Evolutionary conservation across 306 rosid species (phyloP), one percentile per base, ranked within the genome.

Genomic region (Quercus engelmannii): DNA sequence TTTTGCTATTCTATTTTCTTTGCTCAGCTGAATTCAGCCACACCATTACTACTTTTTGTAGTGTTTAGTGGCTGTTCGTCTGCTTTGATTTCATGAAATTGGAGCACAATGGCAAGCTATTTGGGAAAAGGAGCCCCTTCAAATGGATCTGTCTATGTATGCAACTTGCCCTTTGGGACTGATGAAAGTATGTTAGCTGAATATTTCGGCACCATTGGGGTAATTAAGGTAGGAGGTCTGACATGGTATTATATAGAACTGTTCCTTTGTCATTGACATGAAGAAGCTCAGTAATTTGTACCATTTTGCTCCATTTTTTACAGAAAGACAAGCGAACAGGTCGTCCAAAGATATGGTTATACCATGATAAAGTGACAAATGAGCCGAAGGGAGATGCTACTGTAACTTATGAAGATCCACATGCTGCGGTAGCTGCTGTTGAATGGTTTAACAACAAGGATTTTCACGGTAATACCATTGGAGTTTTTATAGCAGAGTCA

Each of bases 311-410:
- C 35, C 69, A 30, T 74, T 41, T 33, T 69, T 41, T 41, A 41
- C 86, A 95, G 99, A 95, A 90, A 89, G 99, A 95, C 91, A 95
- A 95, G 82, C 92, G 99, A 30, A 93, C 99, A 5, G 98, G 99
- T 20, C 81, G 83, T 61, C 98, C 98, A 15, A 95, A 95, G 80
- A 90, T 93, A 80, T 95, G 99, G 99, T 75, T 92, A 2, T 95
- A 95, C 79, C 87, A 86, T 28, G 98, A 93, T 88, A 95, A 95
- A 86, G 89, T 79, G 85, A 93, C 97, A 28, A 84, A 91, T 86
- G 99, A 95, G 73, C 99, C 98, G 17, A 95, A 95, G 81, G 99
- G 99, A 77, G 99, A 95, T 89, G 99, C 99, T 74, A 91, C 98
- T 23, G 94, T 95, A 41, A 95, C 98, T 25, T 95, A 95, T 70